phyloP scores from a whole-genome alignment of 495 filamentous ascomycete genomes.

The Aspergillus diversus region DNA sequence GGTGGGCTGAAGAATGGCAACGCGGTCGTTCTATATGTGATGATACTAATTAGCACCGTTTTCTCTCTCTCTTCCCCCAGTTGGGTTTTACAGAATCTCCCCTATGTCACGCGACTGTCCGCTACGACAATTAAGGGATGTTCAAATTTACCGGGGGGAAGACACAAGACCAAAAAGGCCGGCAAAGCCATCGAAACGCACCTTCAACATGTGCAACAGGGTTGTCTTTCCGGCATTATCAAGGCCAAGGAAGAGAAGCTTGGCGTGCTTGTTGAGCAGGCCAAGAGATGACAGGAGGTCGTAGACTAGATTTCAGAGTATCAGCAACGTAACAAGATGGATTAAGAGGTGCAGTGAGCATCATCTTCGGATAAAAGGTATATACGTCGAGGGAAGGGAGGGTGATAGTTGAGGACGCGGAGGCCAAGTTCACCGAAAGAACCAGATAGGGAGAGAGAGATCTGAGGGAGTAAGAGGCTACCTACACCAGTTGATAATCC shows the following conservation, averaged over 20 bases:
- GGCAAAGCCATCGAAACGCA: constrained; percentile 39
- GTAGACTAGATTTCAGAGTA: constrained; percentile 64
- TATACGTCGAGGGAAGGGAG: background rate
- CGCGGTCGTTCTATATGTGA: constrained; percentile 76
- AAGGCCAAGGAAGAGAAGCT: constrained; percentile 90
- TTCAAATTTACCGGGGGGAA: background rate
- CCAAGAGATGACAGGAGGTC: constrained; percentile 90
- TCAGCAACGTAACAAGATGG: constrained; percentile 5
- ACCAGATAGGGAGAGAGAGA: background rate
- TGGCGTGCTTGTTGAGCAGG: constrained; percentile 94
- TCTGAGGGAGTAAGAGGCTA: constrained; percentile 21
- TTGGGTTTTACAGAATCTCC: background rate
- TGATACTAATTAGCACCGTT: constrained; percentile 23
- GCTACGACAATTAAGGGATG: background rate
- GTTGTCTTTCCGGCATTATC: constrained; percentile 99
- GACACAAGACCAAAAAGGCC: background rate
- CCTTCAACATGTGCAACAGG: constrained; percentile 89
- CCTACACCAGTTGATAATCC: constrained; percentile 97
- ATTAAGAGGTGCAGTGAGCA: background rate
- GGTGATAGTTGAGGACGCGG: constrained; percentile 3
- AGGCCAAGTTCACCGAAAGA: constrained; percentile 11
- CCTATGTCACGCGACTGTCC: background rate
- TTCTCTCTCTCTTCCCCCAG: background rate
- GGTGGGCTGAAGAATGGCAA: constrained; percentile 89
- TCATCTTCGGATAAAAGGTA: background rate